Evolutionary conservation across 176 grass and related monocot species (phyloP).

Genomic region (Pontederia paniculata): DNA sequence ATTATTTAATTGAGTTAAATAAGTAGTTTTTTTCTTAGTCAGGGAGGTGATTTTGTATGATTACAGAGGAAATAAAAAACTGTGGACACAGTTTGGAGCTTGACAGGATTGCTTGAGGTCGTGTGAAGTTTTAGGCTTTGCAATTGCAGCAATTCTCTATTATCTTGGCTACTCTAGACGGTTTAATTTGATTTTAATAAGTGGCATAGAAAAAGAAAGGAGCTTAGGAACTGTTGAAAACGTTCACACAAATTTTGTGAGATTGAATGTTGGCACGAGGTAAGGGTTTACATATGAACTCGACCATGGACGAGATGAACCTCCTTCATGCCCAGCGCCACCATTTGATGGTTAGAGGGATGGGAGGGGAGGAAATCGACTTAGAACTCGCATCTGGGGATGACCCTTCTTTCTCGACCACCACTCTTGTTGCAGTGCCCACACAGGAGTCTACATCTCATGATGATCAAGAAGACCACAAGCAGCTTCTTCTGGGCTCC

Average conservation of each 20-base stretch:
- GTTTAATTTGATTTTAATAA: too few relatives aligned
- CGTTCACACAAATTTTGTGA: not conserved
- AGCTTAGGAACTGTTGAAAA: not conserved
- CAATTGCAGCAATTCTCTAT: too few relatives aligned
- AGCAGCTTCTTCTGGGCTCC: conserved; percentile 60
- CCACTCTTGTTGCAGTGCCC: conserved; percentile 44
- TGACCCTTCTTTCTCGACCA: conserved; percentile 64
- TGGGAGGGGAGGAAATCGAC: conserved; percentile 97
- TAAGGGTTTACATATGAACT: conserved; percentile 32
- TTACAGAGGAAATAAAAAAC: too few relatives aligned
- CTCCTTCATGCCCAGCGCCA: conserved; percentile 60
- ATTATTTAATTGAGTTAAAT: too few relatives aligned
- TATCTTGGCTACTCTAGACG: too few relatives aligned
- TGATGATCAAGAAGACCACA: conserved; percentile 62
- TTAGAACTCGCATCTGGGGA: conserved; percentile 75
- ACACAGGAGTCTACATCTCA: conserved; percentile 30
- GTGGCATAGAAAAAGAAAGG: not conserved
- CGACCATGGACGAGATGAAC: conserved; percentile 78
- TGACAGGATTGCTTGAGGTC: too few relatives aligned
- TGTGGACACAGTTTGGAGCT: too few relatives aligned
- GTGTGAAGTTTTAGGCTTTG: too few relatives aligned
- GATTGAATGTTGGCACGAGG: not conserved
- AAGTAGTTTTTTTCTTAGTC: too few relatives aligned
- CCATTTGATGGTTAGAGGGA: conserved; percentile 66
- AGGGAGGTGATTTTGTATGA: too few relatives aligned